A percentile compares a stretch with the other conserved stretches of the same genome.
These are phyloP conservation scores for Cinchona pubescens DNA, from an alignment of 257 asterid species.

Conservation along the genomic window DNA sequence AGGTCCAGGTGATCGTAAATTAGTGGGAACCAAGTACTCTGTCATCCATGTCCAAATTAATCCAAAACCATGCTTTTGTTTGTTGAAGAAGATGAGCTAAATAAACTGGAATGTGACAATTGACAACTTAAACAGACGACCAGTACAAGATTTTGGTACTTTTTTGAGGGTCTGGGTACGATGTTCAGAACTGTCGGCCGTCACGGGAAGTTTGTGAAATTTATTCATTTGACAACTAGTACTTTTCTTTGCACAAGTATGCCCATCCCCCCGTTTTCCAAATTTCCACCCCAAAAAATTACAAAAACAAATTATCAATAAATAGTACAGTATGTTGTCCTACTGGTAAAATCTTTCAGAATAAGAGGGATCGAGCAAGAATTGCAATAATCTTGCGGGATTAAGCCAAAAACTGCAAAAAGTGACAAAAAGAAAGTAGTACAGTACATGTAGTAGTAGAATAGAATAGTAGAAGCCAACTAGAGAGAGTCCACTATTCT, in stretches of 20 bases:
- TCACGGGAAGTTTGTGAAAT: conserved; percentile 68
- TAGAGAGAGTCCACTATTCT: conserved; percentile 2
- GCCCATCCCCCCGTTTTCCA: neutral
- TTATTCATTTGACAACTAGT: conserved; percentile 19
- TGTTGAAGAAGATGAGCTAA: neutral
- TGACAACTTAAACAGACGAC: neutral
- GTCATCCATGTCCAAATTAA: conserved; percentile 3
- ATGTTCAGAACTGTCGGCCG: conserved; percentile 91
- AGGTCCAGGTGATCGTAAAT: conserved; percentile 24
- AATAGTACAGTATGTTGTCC: too few relatives aligned
- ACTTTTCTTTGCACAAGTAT: neutral
- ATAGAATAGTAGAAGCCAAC: neutral
- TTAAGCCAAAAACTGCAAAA: neutral
- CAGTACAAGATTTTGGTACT: conserved; percentile 13
- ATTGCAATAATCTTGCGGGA: neutral
- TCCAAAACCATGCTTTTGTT: conserved; percentile 16
- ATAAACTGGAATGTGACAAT: conserved; percentile 15
- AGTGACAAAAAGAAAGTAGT: neutral
- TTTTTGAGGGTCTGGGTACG: conserved; percentile 51
- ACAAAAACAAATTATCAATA: too few relatives aligned
- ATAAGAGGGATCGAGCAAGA: neutral
- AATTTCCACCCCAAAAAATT: neutral
- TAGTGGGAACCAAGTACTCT: conserved; percentile 25
- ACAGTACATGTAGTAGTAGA: neutral
- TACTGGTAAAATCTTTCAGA: neutral